Base-by-base conservation (phyloP, 2,329 filamentous ascomycete species). In the Ophiocordyceps robertsii region DNA sequence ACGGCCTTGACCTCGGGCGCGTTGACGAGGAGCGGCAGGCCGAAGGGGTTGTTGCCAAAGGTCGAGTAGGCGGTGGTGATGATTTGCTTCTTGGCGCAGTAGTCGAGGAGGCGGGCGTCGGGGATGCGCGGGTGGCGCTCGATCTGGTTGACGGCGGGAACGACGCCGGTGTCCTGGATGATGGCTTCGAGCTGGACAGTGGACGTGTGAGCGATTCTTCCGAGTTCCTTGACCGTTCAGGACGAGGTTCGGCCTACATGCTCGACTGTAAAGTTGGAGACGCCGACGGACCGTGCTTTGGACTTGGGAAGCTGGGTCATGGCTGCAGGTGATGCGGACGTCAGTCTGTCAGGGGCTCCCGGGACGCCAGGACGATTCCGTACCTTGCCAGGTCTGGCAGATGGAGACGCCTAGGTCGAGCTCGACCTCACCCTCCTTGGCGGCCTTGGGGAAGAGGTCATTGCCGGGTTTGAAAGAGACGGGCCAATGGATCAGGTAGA, bases 191-290 rank as follows among this genome's bases (percentile, higher is more conserved):
- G 60, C 63, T 58, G 39, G 60, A 7, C 6, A 14, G n/a, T 31
- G 12, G 12, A 16, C n/a, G 31, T 14, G 31, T 33, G n/a, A 13
- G n/a, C 13, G 31, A 33, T 33, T 10, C 31, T 6, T 6, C 9
- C 3, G 9, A 6, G 3, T 27, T 6, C 24, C 9, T 27, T 27
- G 19, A 19, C 19, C 24, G 24, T 6, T 6, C 24, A 6, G 33
- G 16, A 16, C 9, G 33, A 16, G 16, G n/a, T 4, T 14, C 14
- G 16, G 49, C 58, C 31, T 55, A 59, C 60, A 49, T 65, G 60
- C 59, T 73, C 71, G 57, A 82, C 74, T 55, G 68, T 73, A 55
- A 84, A 85, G 70, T 86, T 86, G 60, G 80, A 84, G 49, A 86
- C 79, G 56, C 80, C 81, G 51, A 84, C 76, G 62, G 80, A 76